These are phyloP conservation scores for Phyllosticta paracitricarpa DNA, from an alignment of 2,329 filamentous ascomycete species.

Conservation along the genomic window DNA sequence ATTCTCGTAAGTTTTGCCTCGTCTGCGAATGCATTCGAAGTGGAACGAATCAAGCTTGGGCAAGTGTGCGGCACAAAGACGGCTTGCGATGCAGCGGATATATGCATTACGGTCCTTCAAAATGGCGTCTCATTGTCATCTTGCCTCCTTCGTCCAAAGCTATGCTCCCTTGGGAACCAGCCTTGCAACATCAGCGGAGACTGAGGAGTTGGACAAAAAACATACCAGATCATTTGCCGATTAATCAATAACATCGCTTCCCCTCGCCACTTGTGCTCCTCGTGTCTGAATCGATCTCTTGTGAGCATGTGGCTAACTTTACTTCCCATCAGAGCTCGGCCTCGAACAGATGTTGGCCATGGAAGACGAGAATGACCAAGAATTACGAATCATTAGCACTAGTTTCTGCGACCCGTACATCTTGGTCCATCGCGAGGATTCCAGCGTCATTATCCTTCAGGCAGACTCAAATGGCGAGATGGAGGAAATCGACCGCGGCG, in stretches of 20 bases:
- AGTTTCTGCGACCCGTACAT: conserved; percentile 84
- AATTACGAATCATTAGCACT: conserved; percentile 66
- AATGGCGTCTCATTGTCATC: not conserved
- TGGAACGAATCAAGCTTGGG: not conserved
- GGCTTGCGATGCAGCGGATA: not conserved
- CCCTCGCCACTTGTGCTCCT: not conserved
- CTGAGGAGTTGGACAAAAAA: not conserved
- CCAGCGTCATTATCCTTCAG: conserved; percentile 66
- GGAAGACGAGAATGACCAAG: conserved; percentile 78
- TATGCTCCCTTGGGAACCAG: not conserved
- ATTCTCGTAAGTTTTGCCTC: not conserved
- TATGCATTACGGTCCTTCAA: not conserved
- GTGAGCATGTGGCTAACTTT: not conserved
- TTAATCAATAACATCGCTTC: conserved; percentile 8
- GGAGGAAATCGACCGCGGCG: conserved; percentile 64
- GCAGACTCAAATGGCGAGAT: conserved; percentile 75
- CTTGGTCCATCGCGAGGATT: conserved; percentile 73
- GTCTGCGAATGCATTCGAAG: not conserved
- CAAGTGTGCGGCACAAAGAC: not conserved
- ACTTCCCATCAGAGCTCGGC: conserved; percentile 56
- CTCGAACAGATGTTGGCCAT: conserved; percentile 87
- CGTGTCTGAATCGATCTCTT: not conserved
- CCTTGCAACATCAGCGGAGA: not conserved
- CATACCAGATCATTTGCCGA: conserved; percentile 5
- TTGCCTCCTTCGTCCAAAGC: not conserved